phyloP scores from a whole-genome alignment of 805 yeast species.

The Candida quercuum region DNA sequence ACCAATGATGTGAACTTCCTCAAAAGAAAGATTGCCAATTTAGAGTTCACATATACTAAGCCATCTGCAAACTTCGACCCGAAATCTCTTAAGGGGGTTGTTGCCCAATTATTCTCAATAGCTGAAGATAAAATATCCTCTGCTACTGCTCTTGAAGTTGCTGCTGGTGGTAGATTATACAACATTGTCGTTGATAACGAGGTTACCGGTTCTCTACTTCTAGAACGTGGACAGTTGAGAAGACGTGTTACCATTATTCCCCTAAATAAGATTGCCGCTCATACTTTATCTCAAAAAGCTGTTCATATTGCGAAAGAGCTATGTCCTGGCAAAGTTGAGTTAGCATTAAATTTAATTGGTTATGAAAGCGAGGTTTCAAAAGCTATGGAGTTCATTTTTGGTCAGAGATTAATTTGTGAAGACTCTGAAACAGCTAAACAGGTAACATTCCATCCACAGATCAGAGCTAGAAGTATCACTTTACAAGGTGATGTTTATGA shows the following conservation, averaged over 20 bases:
- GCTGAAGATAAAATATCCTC: slow-evolving; percentile 50
- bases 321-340: slow-evolving; percentile 81
- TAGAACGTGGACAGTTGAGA: slow-evolving; percentile 72
- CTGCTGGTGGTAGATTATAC: slow-evolving; percentile 89
- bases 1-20: slow-evolving; percentile 46
- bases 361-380: slow-evolving; percentile 63
- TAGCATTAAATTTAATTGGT: slow-evolving; percentile 79
- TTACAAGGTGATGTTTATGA: slow-evolving; percentile 92
- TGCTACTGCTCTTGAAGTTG: slow-evolving; percentile 82
- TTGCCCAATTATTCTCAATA: slow-evolving; percentile 75
- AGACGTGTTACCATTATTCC: slow-evolving; percentile 91
- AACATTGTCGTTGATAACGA: slow-evolving; percentile 91
- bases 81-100: slow-evolving; percentile 74
- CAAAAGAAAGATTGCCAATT: slow-evolving; percentile 59
- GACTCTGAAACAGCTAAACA: slow-evolving; percentile 85
- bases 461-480: slow-evolving; percentile 80
- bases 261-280: slow-evolving; percentile 72
- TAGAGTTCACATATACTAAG: slow-evolving; percentile 67
- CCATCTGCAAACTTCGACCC: slow-evolving; percentile 61
- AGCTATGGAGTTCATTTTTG: slow-evolving; percentile 92
- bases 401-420: slow-evolving; percentile 79
- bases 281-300: slow-evolving; percentile 44
- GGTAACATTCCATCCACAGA: slow-evolving; percentile 81
- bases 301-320: slow-evolving; percentile 64
- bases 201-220: slow-evolving; percentile 71